Base-by-base conservation (phyloP, 2,329 filamentous ascomycete genomes). In the Clarireedia homoeocarpa region DNA sequence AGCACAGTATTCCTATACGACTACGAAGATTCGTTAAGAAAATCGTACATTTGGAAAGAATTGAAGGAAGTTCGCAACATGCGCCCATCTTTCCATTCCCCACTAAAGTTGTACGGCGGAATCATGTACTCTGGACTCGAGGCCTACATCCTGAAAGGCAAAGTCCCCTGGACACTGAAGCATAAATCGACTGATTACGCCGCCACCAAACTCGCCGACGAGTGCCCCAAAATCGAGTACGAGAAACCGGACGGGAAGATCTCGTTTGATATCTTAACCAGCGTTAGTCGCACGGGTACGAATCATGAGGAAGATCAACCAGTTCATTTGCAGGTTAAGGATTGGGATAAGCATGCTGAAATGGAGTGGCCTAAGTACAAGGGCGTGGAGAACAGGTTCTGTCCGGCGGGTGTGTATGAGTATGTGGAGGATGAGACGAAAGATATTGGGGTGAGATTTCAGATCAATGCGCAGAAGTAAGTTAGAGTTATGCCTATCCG, bases 231-330 rank as follows among this genome's bases (percentile, higher is more conserved):
- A 77, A 97, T 99, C 67, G 90, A 95, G 69, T 99, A 99, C 69
- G 88, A 89, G 54, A 99, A 97, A 76, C 94, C 94, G 1, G 94
- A 99, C 70, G 91, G 91, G 63, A 88, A 95, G 74, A 85, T 99
- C 70, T 89, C 84, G 62, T 99, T 99, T 69, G 94, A 99, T 70
- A 95, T 99, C 63, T 74, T 99, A 69, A 99, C 94, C 2, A 95
- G 88, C 67, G 94, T 99, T 14, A 95, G 88, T 63, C 84, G 94
- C 56, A 97, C 94, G 5, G 94, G 94, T 40, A 99, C 94, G 34
- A 97, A 97, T 74, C 94, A 99, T 73, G 94, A 97, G 73, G 94
- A 99, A 74, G 94, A 99, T 71, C 91, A 99, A 74, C 94, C 94
- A 0, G 91, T 96, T 51, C 94, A 99, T 72, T 76, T 99, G 66